Conservation (phyloP, 345 rosid genomes). For the Hibiscus tridactylites region DNA sequence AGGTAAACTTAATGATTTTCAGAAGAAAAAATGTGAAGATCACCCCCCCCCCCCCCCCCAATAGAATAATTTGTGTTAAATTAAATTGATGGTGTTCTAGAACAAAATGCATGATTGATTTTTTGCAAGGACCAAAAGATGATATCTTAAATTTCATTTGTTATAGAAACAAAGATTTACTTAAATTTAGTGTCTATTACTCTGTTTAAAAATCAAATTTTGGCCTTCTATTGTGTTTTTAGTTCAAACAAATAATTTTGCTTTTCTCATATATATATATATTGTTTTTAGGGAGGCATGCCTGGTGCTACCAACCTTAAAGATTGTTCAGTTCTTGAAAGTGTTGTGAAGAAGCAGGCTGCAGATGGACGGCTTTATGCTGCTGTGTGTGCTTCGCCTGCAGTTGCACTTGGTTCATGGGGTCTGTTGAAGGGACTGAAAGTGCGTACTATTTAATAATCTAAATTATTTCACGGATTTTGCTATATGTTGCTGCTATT, state of each 20-base stretch:
- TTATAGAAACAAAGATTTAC: background rate
- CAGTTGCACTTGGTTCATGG: slow-evolving; percentile 75
- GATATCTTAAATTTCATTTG: background rate
- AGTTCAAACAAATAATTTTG: background rate
- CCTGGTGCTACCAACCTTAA: slow-evolving; percentile 77
- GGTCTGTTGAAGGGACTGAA: slow-evolving; percentile 76
- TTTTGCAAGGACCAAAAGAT: background rate
- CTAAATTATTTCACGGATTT: background rate
- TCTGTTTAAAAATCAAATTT: background rate
- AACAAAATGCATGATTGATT: background rate
- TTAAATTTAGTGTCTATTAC: background rate
- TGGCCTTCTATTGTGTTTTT: background rate
- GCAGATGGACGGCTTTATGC: slow-evolving; percentile 62
- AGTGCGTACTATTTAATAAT: slow-evolving; percentile 20
- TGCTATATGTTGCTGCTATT: background rate
- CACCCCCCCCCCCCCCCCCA: no score
- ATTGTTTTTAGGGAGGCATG: slow-evolving; percentile 61
- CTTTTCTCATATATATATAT: background rate
- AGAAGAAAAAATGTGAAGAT: no score
- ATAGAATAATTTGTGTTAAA: background rate
- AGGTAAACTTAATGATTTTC: no score
- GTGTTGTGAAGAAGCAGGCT: slow-evolving; percentile 72
- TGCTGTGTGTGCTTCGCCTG: slow-evolving; percentile 88
- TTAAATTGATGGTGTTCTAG: background rate
- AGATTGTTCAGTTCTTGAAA: slow-evolving; percentile 53